These are phyloP conservation scores for Phoma herbarum DNA, from an alignment of 2,329 filamentous ascomycete genomes.

Conservation along the genomic window DNA sequence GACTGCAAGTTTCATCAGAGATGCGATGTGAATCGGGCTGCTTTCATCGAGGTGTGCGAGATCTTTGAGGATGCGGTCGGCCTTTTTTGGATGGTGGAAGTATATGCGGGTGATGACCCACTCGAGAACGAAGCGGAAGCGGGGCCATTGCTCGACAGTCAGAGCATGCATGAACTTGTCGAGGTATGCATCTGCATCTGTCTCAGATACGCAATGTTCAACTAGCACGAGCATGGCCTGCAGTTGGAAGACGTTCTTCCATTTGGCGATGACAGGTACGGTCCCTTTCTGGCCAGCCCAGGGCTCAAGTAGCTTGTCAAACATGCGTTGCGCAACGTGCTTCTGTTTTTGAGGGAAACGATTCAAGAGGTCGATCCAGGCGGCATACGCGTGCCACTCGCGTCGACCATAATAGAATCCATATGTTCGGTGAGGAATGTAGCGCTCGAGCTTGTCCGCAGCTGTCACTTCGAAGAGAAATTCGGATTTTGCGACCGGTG, in stretches of 20 bases:
- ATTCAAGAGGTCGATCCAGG: constrained; percentile 56
- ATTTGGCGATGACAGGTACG: constrained; percentile 56
- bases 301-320: constrained; percentile 51
- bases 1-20: constrained; percentile 58
- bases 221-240: constrained; percentile 56
- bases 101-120: constrained; percentile 59
- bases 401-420: constrained; percentile 56
- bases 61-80: constrained; percentile 47
- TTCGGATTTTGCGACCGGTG: constrained; percentile 55
- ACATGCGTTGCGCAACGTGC: constrained; percentile 36
- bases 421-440: constrained; percentile 48
- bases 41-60: constrained; percentile 54
- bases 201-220: constrained; percentile 47
- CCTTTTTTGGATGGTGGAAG: constrained; percentile 44
- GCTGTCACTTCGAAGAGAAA: constrained; percentile 57
- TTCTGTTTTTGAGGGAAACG: constrained; percentile 46
- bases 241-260: constrained; percentile 60
- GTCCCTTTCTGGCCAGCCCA: constrained; percentile 57
- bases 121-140: constrained; percentile 58
- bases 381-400: constrained; percentile 56
- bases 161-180: constrained; percentile 53
- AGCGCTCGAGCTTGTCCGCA: constrained; percentile 43
- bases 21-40: constrained; percentile 59
- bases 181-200: constrained; percentile 46
- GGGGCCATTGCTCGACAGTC: constrained; percentile 57